Base-by-base conservation (phyloP, 768 basidiomycete species). In the Suillus ampliporus region DNA sequence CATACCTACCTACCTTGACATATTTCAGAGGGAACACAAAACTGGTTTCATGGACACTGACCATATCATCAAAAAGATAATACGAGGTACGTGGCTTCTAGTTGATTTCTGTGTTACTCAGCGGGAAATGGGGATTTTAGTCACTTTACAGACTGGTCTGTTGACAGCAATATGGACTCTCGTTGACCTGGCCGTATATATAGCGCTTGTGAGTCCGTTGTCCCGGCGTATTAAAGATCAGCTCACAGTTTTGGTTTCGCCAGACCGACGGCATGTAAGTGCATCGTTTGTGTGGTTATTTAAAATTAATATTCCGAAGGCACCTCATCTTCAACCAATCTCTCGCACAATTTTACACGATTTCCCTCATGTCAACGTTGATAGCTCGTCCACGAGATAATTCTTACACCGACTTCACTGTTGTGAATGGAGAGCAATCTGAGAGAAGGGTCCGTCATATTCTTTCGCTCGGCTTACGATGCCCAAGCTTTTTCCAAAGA, bases 41-140 rank as follows among this genome's bases (percentile, higher is more conserved):
- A 82, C 78, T 1, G 78, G 79, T 13, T 73, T 79, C 35, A 60
- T 66, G 10, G 68, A 69, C n/a, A 79, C 78, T 8, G 81, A 82
- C 47, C 69, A 78, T 58, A 59, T 77, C 17, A 69, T 81, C 34
- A 76, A 75, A 58, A 71, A 67, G 46, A 78, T 81, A 35, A 78
- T 79, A 58, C 65, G 74, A 59, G 61, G 77, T 77, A 52, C 15
- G 48, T 62, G 21, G 7, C 17, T 38, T 48, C 28, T 1, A 21
- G 50, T 28, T 14, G 17, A 37, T 47, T 57, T 5, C 13, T 31
- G 15, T 60, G 58, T 15, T 23, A 57, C 15, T 58, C n/a, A 54
- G 28, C 51, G 6, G 37, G 31, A 26, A 31, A 34, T 58, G 54
- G n/a, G 47, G 10, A 26, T 54, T 26, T n/a, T 58, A 80, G 78